Evolutionary conservation across 2,329 filamentous ascomycete genomes (phyloP), one percentile per base, ranked within the genome.

Genomic region (Trichoderma citrinoviride): DNA sequence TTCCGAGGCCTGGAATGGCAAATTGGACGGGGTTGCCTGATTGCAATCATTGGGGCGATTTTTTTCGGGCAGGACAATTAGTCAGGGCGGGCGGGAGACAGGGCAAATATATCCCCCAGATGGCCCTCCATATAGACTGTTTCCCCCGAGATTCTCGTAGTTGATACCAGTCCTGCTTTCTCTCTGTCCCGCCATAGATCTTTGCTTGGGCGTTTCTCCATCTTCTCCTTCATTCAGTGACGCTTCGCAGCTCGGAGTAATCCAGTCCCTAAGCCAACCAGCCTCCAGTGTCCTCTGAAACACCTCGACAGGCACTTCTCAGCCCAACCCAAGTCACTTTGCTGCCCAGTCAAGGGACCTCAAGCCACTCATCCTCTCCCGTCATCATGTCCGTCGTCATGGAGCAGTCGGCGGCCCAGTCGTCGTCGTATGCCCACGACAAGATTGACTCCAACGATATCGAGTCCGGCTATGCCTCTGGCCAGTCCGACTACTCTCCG

Each of bases 381-480:
- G 47, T 19, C 61, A 58, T 69, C 63, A 77, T 77, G 73, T 73
- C 77, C 66, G 68, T 73, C 70, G 70, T 72, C 57, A 76, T 76
- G 70, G 75, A 75, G 47, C 73, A 77, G 67, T 72, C 75, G 43
- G 78, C 78, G 33, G 79, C 80, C n/a, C 75, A 75, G 67, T 72
- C 76, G 63, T 68, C 76, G 62, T 68, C 79, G 52, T 74, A 78
- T 65, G 67, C 75, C 66, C 76, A 78, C 68, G 75, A 75, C 65
- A 83, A 80, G 71, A 72, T 79, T 66, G 77, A 76, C 41, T 73
- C 77, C 66, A 75, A 77, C 41, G 82, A 84, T 47, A 76, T 83
- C 67, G 92, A 96, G 78, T 97, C 94, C 41, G 94, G 94, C 68
- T 97, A 97, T 81, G 91, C 87, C 73, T 89, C 82, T n/a, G 77